Conservation (phyloP, 2,329 filamentous ascomycete species). For the Hypoxylon rubiginosum region DNA sequence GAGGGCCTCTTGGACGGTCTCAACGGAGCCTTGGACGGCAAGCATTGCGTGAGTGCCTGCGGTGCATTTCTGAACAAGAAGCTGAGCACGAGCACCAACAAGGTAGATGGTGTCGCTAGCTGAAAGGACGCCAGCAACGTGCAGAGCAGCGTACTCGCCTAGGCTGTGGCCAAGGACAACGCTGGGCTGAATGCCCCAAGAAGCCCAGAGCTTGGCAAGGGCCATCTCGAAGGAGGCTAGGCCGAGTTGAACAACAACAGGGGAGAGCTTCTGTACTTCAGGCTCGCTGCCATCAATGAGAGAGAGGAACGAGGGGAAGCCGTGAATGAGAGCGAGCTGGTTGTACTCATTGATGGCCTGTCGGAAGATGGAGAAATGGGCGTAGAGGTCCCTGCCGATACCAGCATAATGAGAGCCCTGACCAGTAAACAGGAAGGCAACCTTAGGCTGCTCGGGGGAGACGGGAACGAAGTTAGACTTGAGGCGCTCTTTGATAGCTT, state of each 20-base stretch:
- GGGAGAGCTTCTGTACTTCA: slow-evolving; percentile 61
- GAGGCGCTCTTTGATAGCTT: slow-evolving; percentile 58
- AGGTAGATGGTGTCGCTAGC: slow-evolving; percentile 79
- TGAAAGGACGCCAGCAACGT: slow-evolving; percentile 78
- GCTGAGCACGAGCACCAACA: slow-evolving; percentile 75
- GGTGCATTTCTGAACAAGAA: slow-evolving; percentile 75
- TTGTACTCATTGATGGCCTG: slow-evolving; percentile 70
- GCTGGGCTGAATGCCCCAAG: slow-evolving; percentile 67
- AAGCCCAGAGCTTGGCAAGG: slow-evolving; percentile 67
- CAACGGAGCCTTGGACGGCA: slow-evolving; percentile 62
- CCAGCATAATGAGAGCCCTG: slow-evolving; percentile 69
- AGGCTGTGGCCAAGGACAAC: slow-evolving; percentile 73
- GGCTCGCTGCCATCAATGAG: slow-evolving; percentile 61
- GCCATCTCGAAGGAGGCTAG: slow-evolving; percentile 70
- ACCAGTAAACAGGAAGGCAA: slow-evolving; percentile 68
- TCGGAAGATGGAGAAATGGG: slow-evolving; percentile 62
- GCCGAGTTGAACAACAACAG: slow-evolving; percentile 67
- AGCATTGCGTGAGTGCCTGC: slow-evolving; percentile 74
- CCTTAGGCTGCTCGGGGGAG: slow-evolving; percentile 59
- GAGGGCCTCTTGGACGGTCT: slow-evolving; percentile 67
- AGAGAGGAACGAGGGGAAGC: slow-evolving; percentile 69
- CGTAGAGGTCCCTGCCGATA: slow-evolving; percentile 65
- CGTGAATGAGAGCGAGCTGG: slow-evolving; percentile 63
- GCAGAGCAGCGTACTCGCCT: slow-evolving; percentile 80
- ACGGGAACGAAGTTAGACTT: slow-evolving; percentile 61